Evolutionary conservation across 352 stramenopile genomes (phyloP).

Genomic region (Phytophthora vignae): DNA sequence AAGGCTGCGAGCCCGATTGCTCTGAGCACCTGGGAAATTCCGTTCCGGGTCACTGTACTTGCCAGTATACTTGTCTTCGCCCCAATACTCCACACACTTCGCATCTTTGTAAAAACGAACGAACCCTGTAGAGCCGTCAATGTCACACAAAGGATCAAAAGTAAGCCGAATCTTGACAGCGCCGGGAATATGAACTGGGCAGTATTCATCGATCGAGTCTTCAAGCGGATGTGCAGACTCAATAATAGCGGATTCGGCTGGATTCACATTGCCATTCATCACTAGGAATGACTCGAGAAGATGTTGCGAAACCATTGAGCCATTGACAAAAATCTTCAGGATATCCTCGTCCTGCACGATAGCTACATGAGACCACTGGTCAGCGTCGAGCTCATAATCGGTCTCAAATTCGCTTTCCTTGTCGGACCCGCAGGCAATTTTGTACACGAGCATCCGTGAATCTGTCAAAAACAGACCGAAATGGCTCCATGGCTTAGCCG

Average conservation of each 20-base stretch:
- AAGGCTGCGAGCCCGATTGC: conserved; percentile 47
- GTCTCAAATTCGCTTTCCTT: conserved; percentile 74
- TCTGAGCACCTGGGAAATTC: conserved; percentile 79
- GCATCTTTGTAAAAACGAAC: conserved; percentile 81
- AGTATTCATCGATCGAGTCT: conserved; percentile 70
- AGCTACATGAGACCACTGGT: conserved; percentile 73
- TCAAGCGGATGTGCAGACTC: conserved; percentile 68
- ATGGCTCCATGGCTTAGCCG: conserved; percentile 71
- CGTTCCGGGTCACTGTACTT: conserved; percentile 78
- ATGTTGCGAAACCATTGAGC: conserved; percentile 66
- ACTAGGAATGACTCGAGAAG: conserved; percentile 74
- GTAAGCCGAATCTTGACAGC: conserved; percentile 75
- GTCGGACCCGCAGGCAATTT: conserved; percentile 61
- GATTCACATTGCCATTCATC: conserved; percentile 48
- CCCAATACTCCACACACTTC: conserved; percentile 73
- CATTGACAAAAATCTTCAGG: conserved; percentile 77
- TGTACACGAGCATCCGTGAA: conserved; percentile 71
- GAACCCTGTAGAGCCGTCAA: conserved; percentile 66
- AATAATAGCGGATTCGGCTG: conserved; percentile 61
- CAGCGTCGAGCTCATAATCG: conserved; percentile 65
- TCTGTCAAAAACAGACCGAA: conserved; percentile 77
- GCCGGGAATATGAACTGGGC: conserved; percentile 73
- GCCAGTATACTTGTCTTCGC: conserved; percentile 74
- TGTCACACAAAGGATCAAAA: conserved; percentile 77
- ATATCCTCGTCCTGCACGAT: conserved; percentile 72